A percentile compares a stretch with the other conserved stretches of the same genome.
Evolutionary conservation across 2,329 filamentous ascomycete species (phyloP).

Genomic region (Cadophora luteo-olivacea): DNA sequence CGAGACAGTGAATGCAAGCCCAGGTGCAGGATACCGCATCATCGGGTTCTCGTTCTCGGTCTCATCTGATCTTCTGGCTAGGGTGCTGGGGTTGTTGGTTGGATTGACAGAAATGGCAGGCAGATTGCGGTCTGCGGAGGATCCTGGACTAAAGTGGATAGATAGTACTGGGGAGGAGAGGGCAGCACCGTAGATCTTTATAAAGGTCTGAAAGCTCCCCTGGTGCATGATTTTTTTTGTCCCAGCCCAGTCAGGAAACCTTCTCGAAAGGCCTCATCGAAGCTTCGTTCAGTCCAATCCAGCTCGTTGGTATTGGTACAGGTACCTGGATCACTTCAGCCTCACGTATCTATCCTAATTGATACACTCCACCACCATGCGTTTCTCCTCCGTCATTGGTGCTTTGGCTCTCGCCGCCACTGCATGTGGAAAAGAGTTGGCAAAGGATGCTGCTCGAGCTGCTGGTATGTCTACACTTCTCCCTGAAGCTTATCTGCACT

Average conservation of each 20-base stretch:
- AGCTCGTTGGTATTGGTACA: not conserved
- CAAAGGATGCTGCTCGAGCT: conserved; percentile 18
- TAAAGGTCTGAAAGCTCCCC: conserved; percentile 9
- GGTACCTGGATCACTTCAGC: not conserved
- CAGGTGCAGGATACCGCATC: conserved; percentile 3
- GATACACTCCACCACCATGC: conserved; percentile 4
- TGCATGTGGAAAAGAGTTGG: conserved; percentile 9
- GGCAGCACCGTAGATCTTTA: not conserved
- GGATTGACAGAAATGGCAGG: not conserved
- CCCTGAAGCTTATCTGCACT: not conserved
- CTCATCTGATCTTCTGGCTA: not conserved
- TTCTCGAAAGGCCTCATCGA: conserved; percentile 15
- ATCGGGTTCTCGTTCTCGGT: not conserved
- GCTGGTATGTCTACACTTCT: conserved; percentile 16
- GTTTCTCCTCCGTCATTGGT: conserved; percentile 19
- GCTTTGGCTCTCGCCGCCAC: conserved; percentile 13
- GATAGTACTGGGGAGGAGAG: not conserved
- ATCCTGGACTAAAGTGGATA: not conserved
- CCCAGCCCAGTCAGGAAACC: conserved; percentile 5
- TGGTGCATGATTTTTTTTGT: not conserved
- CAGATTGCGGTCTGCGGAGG: not conserved
- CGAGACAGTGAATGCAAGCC: not conserved
- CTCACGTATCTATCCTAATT: conserved; percentile 7
- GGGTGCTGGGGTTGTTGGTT: not conserved
- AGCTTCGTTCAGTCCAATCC: not conserved